Evolutionary conservation across 139 green algal species (phyloP).

Genomic region (Chlamydomonas schloesseri): DNA sequence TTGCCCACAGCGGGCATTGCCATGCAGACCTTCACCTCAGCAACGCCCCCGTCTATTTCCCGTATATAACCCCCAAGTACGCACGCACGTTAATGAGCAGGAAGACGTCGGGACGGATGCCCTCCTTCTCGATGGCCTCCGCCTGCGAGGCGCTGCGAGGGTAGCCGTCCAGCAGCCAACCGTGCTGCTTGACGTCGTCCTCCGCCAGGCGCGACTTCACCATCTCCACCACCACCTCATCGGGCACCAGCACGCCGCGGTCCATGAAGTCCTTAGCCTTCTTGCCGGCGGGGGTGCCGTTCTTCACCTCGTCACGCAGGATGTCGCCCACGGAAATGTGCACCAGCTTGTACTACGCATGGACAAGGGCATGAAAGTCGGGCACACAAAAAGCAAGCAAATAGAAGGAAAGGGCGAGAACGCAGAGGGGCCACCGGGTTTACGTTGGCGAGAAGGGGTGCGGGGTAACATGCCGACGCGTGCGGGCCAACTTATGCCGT

Average conservation of each 20-base stretch:
- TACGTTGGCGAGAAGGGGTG: too few relatives aligned
- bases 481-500: not conserved
- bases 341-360: constrained; percentile 86
- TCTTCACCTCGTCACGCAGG: constrained; percentile 94
- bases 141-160: constrained; percentile 92
- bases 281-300: constrained; percentile 78
- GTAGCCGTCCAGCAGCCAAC: constrained; percentile 99
- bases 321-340: constrained; percentile 98
- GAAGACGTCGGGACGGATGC: constrained; percentile 96
- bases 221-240: constrained; percentile 96
- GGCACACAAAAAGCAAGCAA: too few relatives aligned
- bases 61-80: too few relatives aligned
- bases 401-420: too few relatives aligned
- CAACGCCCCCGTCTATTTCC: too few relatives aligned
- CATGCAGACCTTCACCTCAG: too few relatives aligned
- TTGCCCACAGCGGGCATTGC: too few relatives aligned
- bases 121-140: constrained; percentile 90
- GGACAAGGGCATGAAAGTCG: too few relatives aligned
- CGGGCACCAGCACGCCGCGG: constrained; percentile 91
- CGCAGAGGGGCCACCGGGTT: too few relatives aligned
- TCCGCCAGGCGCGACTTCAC: constrained; percentile 83
- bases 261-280: constrained; percentile 94
- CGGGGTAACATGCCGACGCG: too few relatives aligned
- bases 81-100: constrained; percentile 88
- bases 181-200: constrained; percentile 66